Conservation (phyloP, 2,329 filamentous ascomycete genomes). For the Exutisphaerella laricina region DNA sequence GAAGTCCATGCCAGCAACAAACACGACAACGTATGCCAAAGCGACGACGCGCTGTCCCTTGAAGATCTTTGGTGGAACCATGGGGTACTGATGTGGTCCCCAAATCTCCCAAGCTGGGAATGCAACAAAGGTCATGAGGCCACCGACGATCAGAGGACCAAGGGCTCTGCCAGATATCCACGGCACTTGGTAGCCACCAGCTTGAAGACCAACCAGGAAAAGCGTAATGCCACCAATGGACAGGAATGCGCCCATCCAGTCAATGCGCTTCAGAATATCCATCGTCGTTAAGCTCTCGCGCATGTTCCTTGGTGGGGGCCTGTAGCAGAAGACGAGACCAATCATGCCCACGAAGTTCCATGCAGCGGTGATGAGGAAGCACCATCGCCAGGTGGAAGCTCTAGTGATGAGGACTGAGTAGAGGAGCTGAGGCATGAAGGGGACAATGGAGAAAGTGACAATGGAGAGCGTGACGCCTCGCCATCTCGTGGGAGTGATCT, state of each 20-base stretch:
- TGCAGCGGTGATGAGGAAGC: conserved; percentile 48
- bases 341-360: conserved; percentile 50
- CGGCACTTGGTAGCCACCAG: conserved; percentile 20
- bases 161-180: conserved; percentile 26
- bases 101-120: conserved; percentile 28
- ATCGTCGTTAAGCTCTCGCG: conserved; percentile 34
- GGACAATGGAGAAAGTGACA: conserved; percentile 56
- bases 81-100: conserved; percentile 24
- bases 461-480: conserved; percentile 23
- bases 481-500: conserved; percentile 22
- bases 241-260: conserved; percentile 48
- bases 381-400: conserved; percentile 48
- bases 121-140: conserved; percentile 23
- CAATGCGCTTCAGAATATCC: conserved; percentile 42
- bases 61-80: conserved; percentile 28
- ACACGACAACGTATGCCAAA: conserved; percentile 33
- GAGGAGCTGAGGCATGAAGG: conserved; percentile 57
- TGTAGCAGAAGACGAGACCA: conserved; percentile 49
- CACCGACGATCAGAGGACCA: conserved; percentile 26
- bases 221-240: conserved; percentile 46
- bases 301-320: conserved; percentile 45
- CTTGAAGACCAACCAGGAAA: conserved; percentile 42
- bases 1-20: conserved; percentile 34
- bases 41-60: conserved; percentile 30
- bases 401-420: conserved; percentile 54